Percentiles rank a stretch among this genome's conserved stretches.
phyloP scores from a whole-genome alignment of 73 alveolate genomes.

The Paramecium sonneborni region DNA sequence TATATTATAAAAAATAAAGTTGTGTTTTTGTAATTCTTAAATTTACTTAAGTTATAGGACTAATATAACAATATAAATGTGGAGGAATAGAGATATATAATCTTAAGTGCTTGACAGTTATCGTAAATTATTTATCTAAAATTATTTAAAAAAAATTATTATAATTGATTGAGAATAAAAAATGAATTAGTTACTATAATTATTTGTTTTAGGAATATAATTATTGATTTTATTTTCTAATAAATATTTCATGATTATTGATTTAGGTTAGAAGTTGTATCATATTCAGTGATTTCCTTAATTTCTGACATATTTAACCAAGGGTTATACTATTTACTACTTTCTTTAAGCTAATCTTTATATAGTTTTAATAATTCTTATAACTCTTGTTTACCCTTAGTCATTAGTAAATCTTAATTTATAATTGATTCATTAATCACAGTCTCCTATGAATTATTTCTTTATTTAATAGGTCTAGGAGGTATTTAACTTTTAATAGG shows the following conservation, averaged over 20 bases:
- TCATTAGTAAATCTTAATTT: not conserved
- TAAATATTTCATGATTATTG: not conserved
- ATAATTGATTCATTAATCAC: not conserved
- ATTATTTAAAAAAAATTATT: not conserved
- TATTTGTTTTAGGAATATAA: no score
- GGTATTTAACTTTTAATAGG: not conserved
- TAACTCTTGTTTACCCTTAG: constrained; percentile 20
- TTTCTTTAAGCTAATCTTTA: not conserved
- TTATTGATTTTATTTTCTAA: not conserved
- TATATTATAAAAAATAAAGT: no score
- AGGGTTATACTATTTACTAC: constrained; percentile 27
- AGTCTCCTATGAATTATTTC: not conserved
- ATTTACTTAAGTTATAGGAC: no score
- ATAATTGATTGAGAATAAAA: no score
- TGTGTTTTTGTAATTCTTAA: no score
- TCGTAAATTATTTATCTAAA: not conserved
- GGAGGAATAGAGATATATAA: no score
- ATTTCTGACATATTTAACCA: constrained; percentile 48
- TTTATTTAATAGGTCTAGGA: not conserved
- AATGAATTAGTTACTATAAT: no score
- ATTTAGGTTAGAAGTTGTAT: constrained; percentile 19
- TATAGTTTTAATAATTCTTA: not conserved
- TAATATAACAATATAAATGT: no score
- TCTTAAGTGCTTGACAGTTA: not conserved
- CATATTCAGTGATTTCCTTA: constrained; percentile 51